Evolutionary conservation across 345 rosid genomes (phyloP), one percentile per base, ranked within the genome.

Genomic region (Eucalyptus melliodora): DNA sequence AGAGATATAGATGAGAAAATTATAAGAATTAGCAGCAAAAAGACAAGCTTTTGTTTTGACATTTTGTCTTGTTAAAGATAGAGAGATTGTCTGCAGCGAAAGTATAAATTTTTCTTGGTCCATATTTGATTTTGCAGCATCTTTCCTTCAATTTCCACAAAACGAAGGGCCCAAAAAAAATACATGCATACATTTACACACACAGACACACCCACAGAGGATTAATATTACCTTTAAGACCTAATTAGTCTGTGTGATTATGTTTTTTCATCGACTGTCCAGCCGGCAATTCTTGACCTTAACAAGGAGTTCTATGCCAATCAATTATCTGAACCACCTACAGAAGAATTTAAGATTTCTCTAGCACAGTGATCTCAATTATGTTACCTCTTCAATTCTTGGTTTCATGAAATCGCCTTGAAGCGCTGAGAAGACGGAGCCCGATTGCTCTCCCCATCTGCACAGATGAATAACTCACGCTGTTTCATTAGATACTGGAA

Each of bases 371-470:
- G 59, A 9, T 16, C 45, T 16, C 88, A 14, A 23, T 23, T 27
- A 2, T 23, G 50, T 83, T 91, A 97, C 99, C 94, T 92, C 99
- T 30, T 91, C 86, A 82, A 96, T 95, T 86, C 96, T 94, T 13
- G 99, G 97, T 87, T 91, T 95, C 99, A 97, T 97, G 90, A 97
- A 97, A 86, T 96, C 99, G 72, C 93, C 96, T 7, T n/a, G 87
- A 88, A 97, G 44, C 26, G 65, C 82, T 16, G 55, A 4, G 92
- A 95, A 97, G 45, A 97, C 99, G 24, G 30, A 42, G 60, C 69
- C 87, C 7, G 97, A 91, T 87, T 94, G 96, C 50, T 93, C 96
- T 90, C 98, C 98, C 99, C 99, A 97, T 89, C 99, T 97, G 92
- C 85, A 69, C 60, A 53, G 34, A 62, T 62, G 72, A 62, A 62